Percentiles rank a stretch among this genome's conserved stretches.
phyloP scores from a whole-genome alignment of 2,329 filamentous ascomycete genomes.

The Mycosphaerella sp. region DNA sequence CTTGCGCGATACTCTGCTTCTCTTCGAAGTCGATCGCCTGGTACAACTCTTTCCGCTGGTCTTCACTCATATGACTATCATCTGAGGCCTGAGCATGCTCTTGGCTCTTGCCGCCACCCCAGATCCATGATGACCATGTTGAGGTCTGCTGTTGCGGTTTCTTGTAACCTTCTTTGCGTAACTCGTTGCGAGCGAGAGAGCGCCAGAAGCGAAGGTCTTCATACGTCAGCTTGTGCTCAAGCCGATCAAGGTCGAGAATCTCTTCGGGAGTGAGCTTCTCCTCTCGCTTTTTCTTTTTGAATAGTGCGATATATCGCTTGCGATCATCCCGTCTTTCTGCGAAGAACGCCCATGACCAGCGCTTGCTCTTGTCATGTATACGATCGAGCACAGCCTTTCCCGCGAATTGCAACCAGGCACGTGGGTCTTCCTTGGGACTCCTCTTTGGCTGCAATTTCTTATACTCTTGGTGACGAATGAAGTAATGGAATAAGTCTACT shows the following conservation, averaged over 20 bases:
- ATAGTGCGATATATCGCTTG: conserved; percentile 80
- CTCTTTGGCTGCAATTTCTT: conserved; percentile 85
- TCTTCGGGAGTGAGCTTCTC: conserved; percentile 63
- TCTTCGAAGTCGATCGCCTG: conserved; percentile 98
- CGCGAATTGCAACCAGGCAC: conserved; percentile 88
- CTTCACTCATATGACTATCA: conserved; percentile 83
- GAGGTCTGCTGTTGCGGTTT: conserved; percentile 64
- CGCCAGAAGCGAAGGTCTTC: conserved; percentile 98
- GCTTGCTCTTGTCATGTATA: conserved; percentile 87
- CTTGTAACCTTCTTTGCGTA: conserved; percentile 90
- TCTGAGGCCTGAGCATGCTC: conserved; percentile 61
- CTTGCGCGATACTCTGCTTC: conserved; percentile 80
- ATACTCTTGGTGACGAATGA: conserved; percentile 95
- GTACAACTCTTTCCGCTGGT: conserved; percentile 94
- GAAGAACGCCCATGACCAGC: conserved; percentile 96
- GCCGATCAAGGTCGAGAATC: conserved; percentile 60
- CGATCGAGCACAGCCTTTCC: conserved; percentile 83
- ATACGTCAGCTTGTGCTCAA: conserved; percentile 86
- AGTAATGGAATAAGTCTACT: conserved; percentile 97
- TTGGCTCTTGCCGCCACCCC: conserved; percentile 56
- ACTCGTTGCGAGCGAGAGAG: conserved; percentile 84
- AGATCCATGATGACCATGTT: conserved; percentile 87
- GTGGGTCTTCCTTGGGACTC: conserved; percentile 79
- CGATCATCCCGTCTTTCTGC: conserved; percentile 87
- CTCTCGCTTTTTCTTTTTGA: conserved; percentile 83